Percentiles rank a stretch among this genome's conserved stretches.
Conservation (phyloP, 129 eudicot species). For the Glebionis coronaria region DNA sequence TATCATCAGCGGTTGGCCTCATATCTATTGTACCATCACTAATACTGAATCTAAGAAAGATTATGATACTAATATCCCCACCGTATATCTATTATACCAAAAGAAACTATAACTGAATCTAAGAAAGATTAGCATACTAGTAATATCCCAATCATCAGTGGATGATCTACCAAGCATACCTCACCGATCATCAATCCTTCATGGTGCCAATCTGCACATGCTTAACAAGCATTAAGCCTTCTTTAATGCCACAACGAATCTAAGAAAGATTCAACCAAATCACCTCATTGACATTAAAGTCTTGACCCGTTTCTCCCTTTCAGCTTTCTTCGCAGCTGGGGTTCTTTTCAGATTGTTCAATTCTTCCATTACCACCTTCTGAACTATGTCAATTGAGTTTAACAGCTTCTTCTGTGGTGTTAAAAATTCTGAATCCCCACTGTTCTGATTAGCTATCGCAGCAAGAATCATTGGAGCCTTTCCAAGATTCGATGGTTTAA, state of each 20-base stretch:
- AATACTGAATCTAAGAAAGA: conserved; percentile 21
- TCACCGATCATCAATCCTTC: conserved; percentile 3
- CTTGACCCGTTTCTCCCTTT: conserved; percentile 65
- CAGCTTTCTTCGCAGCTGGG: conserved; percentile 69
- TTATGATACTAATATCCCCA: not conserved
- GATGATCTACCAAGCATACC: conserved; percentile 26
- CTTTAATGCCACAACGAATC: conserved; percentile 5
- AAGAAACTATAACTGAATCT: conserved; percentile 15
- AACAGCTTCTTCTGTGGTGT: conserved; percentile 87
- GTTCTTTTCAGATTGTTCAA: conserved; percentile 53
- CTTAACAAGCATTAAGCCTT: conserved; percentile 49
- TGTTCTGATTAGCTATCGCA: conserved; percentile 29
- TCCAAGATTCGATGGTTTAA: conserved; percentile 38
- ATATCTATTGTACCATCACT: not conserved
- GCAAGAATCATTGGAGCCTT: conserved; percentile 49
- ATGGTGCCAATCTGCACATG: conserved; percentile 2
- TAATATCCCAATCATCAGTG: conserved; percentile 25
- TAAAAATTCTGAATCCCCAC: conserved; percentile 40
- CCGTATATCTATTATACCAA: conserved; percentile 16
- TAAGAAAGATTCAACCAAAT: conserved; percentile 26
- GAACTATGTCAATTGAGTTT: conserved; percentile 72
- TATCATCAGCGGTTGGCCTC: not conserved
- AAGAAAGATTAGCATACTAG: conserved; percentile 3
- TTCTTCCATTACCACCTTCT: conserved; percentile 77
- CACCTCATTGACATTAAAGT: conserved; percentile 79